Conservation (phyloP, 1,284 basidiomycete species). For the Gymnopus androsaceus region DNA sequence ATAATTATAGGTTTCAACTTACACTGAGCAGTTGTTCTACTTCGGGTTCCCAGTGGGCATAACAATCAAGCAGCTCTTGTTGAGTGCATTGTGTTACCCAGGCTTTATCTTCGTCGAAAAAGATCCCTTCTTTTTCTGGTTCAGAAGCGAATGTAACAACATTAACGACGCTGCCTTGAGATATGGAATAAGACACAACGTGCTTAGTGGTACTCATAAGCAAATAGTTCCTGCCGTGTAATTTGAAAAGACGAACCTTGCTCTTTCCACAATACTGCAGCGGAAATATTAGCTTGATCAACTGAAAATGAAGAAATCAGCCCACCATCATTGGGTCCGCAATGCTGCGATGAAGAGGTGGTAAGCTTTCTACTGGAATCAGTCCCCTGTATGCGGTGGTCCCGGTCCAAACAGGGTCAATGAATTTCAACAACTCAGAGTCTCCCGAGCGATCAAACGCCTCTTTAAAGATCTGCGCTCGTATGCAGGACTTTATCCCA, state of each 20-base stretch:
- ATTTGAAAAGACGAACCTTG: constrained; percentile 31
- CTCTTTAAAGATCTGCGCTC: constrained; percentile 35
- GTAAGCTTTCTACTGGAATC: constrained; percentile 32
- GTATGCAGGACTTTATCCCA: constrained; percentile 42
- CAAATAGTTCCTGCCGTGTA: too few relatives aligned
- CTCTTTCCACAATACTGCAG: constrained; percentile 45
- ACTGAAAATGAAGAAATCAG: neutral
- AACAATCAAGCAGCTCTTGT: constrained; percentile 36
- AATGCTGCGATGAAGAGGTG: constrained; percentile 34
- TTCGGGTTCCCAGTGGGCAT: constrained; percentile 39
- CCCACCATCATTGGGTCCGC: constrained; percentile 37
- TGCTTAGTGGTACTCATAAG: constrained; percentile 29
- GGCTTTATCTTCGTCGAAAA: constrained; percentile 29
- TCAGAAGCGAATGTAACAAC: constrained; percentile 41
- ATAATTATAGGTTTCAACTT: neutral
- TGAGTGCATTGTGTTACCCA: constrained; percentile 36
- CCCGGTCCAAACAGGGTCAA: constrained; percentile 45
- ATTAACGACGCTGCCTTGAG: constrained; percentile 36
- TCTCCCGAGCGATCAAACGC: constrained; percentile 22
- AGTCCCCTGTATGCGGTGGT: constrained; percentile 43
- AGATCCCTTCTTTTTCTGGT: constrained; percentile 34
- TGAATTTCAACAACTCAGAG: constrained; percentile 25
- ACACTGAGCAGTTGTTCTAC: constrained; percentile 35
- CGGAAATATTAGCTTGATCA: neutral
- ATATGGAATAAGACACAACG: constrained; percentile 39